Evolutionary conservation across 352 stramenopile genomes (phyloP), one percentile per base, ranked within the genome.

Genomic region (Pythium volutum): DNA sequence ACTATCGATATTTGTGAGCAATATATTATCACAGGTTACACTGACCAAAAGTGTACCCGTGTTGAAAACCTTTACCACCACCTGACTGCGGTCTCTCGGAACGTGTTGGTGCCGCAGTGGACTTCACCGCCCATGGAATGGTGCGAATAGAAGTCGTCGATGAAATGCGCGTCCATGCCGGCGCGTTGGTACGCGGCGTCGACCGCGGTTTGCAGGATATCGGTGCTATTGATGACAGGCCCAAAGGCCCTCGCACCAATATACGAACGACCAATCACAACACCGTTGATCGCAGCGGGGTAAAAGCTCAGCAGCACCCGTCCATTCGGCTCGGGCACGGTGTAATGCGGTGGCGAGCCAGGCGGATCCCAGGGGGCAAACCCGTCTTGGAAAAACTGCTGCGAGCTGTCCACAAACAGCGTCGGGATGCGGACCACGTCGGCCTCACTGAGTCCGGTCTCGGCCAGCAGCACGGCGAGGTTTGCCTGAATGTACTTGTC

Each of bases 81-180:
- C 20, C 57, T 56, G 22, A 54, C 42, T 8, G 34, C 51, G 8
- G 42, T 59, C 59, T 60, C 59, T 14, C 49, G 27, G 15, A 59
- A 26, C 12, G 43, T 62, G 36, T 62, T 62, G 41, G 42, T 46
- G 3, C 55, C 55, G 29, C 55, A 62, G 31, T 62, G 55, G 27
- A 62, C 43, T 4, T 62, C 55, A 15, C 55, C 55, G 18, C 25
- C 55, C 11, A 45, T 18, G 2, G 38, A 29, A 29, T 62, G 55
- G 55, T 62, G 55, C 26, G 55, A 62, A 29, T 46, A 62, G 36
- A 62, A 62, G 22, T 62, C 55, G 31, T 53, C 55, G 20, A 62
- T 62, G 29, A 62, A 62, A 38, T 62, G 55, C 16, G 55, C 55
- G 18, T 62, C 55, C 55, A 62, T 62, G 16, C 55, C 55, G 0